Percentiles rank a stretch among this genome's conserved stretches.
phyloP scores from a whole-genome alignment of 441 rosid species.

The Viola pubescens region DNA sequence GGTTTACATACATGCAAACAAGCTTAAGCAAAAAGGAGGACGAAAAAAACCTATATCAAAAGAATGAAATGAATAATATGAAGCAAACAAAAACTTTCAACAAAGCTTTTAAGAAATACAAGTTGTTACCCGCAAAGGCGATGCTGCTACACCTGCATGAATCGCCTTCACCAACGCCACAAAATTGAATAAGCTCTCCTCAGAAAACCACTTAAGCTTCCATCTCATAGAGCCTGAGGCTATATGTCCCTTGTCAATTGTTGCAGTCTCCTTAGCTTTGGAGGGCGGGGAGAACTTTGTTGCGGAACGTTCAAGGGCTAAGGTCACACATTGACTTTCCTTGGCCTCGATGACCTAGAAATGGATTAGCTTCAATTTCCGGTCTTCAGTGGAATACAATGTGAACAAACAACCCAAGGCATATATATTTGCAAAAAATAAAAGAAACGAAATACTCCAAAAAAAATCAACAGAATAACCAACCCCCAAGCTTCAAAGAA shows the following conservation, averaged over 20 bases:
- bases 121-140: slow-evolving; percentile 42
- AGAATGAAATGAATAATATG: slow-evolving; percentile 51
- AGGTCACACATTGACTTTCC: slow-evolving; percentile 27
- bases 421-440: neutral
- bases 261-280: slow-evolving; percentile 18
- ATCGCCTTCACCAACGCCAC: slow-evolving; percentile 65
- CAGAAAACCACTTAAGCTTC: slow-evolving; percentile 66
- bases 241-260: slow-evolving; percentile 12
- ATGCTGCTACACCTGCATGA: slow-evolving; percentile 32
- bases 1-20: neutral
- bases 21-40: neutral
- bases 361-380: slow-evolving; percentile 6
- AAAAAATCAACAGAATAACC: neutral
- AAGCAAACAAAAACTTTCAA: slow-evolving; percentile 1
- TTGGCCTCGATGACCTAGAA: slow-evolving; percentile 48
- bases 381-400: neutral
- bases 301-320: slow-evolving; percentile 25
- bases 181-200: slow-evolving; percentile 48
- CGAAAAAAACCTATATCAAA: slow-evolving; percentile 17
- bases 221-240: slow-evolving; percentile 28
- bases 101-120: slow-evolving; percentile 16
- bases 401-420: neutral
- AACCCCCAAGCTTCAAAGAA: neutral
- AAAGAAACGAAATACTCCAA: neutral
- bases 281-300: slow-evolving; percentile 19